Base-by-base conservation (phyloP, 208 protist genomes). In the Acanthamoeba royreba region DNA sequence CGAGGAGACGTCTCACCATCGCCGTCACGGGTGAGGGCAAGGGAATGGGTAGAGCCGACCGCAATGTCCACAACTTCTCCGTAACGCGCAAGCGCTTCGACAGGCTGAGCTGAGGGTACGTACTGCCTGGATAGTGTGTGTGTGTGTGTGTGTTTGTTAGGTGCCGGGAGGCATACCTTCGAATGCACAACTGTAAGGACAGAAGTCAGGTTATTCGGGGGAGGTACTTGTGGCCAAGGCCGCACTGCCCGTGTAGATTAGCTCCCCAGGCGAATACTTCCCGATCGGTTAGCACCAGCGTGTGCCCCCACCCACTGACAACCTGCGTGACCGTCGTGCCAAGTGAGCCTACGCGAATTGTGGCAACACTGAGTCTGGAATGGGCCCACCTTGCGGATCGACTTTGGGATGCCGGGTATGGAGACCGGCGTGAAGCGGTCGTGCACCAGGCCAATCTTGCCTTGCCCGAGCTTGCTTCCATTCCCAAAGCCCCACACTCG, bases 301-400 rank as follows among this genome's bases (percentile, higher is more conserved):
- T 88, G 43, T 88, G 79, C 15, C 79, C 79, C 79, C 79, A 88
- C 47, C 79, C 43, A 53, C 79, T 58, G 11, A 53, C 28, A 88
- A 53, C 31, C 79, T 42, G 31, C 17, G 15, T 53, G 13, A 13
- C 13, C 49, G 15, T 22, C 49, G 13, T 13, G 49, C 49, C 49
- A n/a, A 58, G 49, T 58, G 49, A 58, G 49, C 15, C 22, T n/a
- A 58, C 15, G 22, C 22, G 22, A 22, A 53, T 88, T 79, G 35
- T 79, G 13, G 11, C 17, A 79, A 79, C 66, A 40, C n/a, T 61
- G 19, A 61, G 53, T 61, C n/a, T 19, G n/a, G 35, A 79, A n/a
- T 13, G 66, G 35, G n/a, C 17, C 28, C 28, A n/a, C 35, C 31
- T 40, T 79, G 66, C 35, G 35, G 28, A 79, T 79, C n/a, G 35